Evolutionary conservation across 495 filamentous ascomycete genomes (phyloP), one percentile per base, ranked within the genome.

Genomic region (Cercophora sp.): DNA sequence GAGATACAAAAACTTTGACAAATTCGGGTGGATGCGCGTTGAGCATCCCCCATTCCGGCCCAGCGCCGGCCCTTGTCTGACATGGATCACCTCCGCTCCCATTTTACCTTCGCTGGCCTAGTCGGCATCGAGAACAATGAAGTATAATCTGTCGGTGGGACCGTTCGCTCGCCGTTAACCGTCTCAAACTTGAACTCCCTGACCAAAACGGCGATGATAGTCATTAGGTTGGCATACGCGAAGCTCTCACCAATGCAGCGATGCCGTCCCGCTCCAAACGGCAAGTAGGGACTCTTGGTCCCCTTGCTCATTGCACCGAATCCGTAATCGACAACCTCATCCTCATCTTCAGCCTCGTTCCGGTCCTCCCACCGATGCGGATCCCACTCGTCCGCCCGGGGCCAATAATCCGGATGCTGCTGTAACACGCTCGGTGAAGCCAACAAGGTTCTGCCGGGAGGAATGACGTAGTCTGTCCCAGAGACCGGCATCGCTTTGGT

Each of bases 381-480:
- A 54, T 79, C 66, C 77, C 77, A 80, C 26, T 66, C 58, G 25
- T 75, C 47, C 20, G 77, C 70, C 15, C 74, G 60, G 5, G 69
- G 58, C 63, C 79, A 80, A 60, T 71, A 73, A 25, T 74, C 67
- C 9, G 63, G 57, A 2, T 62, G 66, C 25, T 74, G 60, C 10
- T 74, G 73, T 22, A 72, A 72, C 25, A 79, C 71, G 16, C 50
- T 50, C 36, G 88, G 88, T 8, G 87, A 82, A 4, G 85, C 79
- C 32, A 92, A 77, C 19, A 92, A 73, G 15, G 73, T 74, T 62
- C 87, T 83, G 8, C 69, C 71, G 0, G 77, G 67, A 3, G 85
- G 84, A 50, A 92, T 77, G 18, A 82, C 71, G 57, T 80, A 89
- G 10, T 74, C 66, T 4, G 84, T 91, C 20, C 80, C 84, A 9